Conservation (phyloP, 345 rosid species). For the Euphorbia pulcherrima region DNA sequence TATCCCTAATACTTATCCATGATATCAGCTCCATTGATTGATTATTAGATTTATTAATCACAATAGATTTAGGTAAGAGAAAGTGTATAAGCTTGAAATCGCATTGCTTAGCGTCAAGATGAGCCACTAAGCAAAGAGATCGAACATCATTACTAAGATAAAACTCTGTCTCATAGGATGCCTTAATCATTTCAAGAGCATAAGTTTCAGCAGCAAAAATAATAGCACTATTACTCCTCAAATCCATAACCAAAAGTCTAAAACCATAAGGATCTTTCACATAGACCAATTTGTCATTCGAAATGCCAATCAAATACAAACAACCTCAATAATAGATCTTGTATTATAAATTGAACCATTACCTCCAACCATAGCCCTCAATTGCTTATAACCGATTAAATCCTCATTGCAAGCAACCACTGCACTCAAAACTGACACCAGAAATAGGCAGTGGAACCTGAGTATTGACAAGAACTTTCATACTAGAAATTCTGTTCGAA, state of each 20-base stretch:
- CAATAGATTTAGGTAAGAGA: slow-evolving; percentile 74
- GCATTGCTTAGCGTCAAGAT: slow-evolving; percentile 72
- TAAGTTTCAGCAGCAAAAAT: slow-evolving; percentile 94
- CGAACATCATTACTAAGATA: slow-evolving; percentile 84
- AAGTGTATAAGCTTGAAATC: slow-evolving; percentile 92
- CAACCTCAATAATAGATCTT: too few relatives aligned
- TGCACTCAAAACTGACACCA: too few relatives aligned
- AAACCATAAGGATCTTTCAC: slow-evolving; percentile 88
- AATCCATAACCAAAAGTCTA: slow-evolving; percentile 90
- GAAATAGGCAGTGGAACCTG: too few relatives aligned
- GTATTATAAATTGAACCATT: too few relatives aligned
- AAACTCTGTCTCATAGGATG: slow-evolving; percentile 84
- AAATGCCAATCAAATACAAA: too few relatives aligned
- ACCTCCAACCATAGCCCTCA: too few relatives aligned
- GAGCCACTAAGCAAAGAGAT: slow-evolving; percentile 69
- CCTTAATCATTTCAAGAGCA: slow-evolving; percentile 95
- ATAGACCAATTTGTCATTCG: slow-evolving; percentile 95
- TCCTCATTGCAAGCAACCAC: too few relatives aligned
- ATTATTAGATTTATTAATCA: slow-evolving; percentile 79
- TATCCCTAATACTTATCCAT: too few relatives aligned
- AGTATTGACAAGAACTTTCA: too few relatives aligned
- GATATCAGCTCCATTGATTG: slow-evolving; percentile 66
- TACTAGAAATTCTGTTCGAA: too few relatives aligned
- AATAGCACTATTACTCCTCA: slow-evolving; percentile 86
- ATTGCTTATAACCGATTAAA: too few relatives aligned